Evolutionary conservation across 2,329 filamentous ascomycete species (phyloP), one percentile per base, ranked within the genome.

Genomic region (Colletotrichum gigasporum): DNA sequence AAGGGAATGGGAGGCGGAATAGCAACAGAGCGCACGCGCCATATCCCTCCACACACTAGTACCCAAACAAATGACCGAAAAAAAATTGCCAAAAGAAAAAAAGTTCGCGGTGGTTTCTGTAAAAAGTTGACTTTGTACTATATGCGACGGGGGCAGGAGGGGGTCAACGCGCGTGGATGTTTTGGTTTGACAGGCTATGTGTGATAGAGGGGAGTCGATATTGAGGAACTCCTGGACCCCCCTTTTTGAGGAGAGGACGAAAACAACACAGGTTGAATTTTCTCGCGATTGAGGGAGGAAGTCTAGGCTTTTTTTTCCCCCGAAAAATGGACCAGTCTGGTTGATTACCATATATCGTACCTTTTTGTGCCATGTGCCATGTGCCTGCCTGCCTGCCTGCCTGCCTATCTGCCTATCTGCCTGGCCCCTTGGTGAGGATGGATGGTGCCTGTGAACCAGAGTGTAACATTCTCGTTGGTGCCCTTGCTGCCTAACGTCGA

Each of bases 81-180:
- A 52, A 58, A 53, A 39, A 7, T 28, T 34, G 22, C 16, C 20
- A 42, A 50, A 61, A 52, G 48, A 61, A 42, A 41, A 61, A 57
- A 22, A 10, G 45, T 41, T 56, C 37, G 55, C n/a, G 42, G 42
- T 66, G 53, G 35, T 53, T 63, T 52, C 42, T 67, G 65, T 67
- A 67, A 66, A 67, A 66, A 66, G 56, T 48, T 63, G 65, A 57
- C 14, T 55, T 56, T 66, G 65, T 67, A 67, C 54, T 58, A 61
- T 67, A 67, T 26, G 62, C 62, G 62, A 50, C n/a, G 6, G 20
- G 50, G 35, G 42, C 16, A 32, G 44, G 22, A 51, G 37, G 26
- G n/a, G n/a, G n/a, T n/a, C n/a, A n/a, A n/a, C n/a, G n/a, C n/a
- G n/a, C n/a, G 28, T 26, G 44, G n/a, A 35, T 16, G 47, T 35